Evolutionary conservation across 2,329 filamentous ascomycete species (phyloP), one percentile per base, ranked within the genome.

Genomic region (Claviceps pazoutovae): DNA sequence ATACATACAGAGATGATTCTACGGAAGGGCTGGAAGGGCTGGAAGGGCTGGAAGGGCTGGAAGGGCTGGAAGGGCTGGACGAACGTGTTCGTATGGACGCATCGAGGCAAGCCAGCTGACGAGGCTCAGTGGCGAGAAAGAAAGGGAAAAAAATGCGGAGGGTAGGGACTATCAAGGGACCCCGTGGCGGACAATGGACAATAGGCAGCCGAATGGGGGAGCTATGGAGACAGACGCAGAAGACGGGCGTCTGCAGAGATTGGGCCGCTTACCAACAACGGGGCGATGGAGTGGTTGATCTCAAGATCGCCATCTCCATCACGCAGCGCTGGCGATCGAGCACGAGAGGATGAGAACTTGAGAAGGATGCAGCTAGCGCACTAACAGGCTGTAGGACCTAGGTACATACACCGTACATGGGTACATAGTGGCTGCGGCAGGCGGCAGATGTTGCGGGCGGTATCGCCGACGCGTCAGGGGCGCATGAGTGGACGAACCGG

Each of bases 251-350:
- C 8, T 30, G 14, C 16, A 51, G 23, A 48, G 44, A 43, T 48
- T 30, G 50, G 44, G 37, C 26, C 19, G 48, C 48, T 34, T 23
- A 16, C n/a, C 19, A 42, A 50, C 30, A 11, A 36, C 30, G 30
- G 16, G 37, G 42, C 42, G 49, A 50, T 50, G 49, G 49, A 17
- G 42, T 11, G n/a, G 8, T 13, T 13, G 17, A 39, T 38, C n/a
- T 38, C 30, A 46, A 56, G 55, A 56, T 56, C 51, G 48, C 46
- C 39, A 39, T 39, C 39, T n/a, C 34, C 52, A 21, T 43, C 41
- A 19, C 39, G 17, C 30, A 34, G 34, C n/a, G 38, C 38, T 47
- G 46, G 46, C 17, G 55, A 56, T 56, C 55, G 54, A 50, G 38
- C 14, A 34, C 11, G 5, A 14, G 23, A 14, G 23, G 11, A 8